A percentile compares a stretch with the other conserved stretches of the same genome.
Conservation (phyloP, 139 green algal genomes). For the Coelastrella sp. region DNA sequence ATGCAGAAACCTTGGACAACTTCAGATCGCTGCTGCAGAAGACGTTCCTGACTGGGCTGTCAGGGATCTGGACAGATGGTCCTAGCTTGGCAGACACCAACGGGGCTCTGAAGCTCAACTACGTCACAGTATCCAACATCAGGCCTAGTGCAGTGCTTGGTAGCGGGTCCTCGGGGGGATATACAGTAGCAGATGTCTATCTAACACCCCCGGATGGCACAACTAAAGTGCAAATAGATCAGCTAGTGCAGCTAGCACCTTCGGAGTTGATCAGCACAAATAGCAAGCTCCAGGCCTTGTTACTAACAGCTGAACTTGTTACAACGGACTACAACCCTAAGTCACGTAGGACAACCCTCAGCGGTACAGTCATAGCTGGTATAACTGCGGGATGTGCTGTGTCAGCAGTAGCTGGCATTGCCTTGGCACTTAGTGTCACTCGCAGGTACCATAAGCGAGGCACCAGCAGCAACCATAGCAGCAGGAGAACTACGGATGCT, state of each 20-base stretch:
- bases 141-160: not conserved
- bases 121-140: not conserved
- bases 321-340: not conserved
- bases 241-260: not conserved
- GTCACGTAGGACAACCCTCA: not conserved
- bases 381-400: not conserved
- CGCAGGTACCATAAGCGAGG: not conserved
- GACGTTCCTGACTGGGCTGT: not conserved
- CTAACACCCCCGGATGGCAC: slow-evolving; percentile 9
- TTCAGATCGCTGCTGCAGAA: not conserved
- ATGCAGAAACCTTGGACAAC: not conserved
- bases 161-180: not conserved
- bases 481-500: too few species aligned
- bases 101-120: not conserved
- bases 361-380: not conserved
- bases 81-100: not conserved
- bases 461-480: too few species aligned
- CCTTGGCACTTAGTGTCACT: not conserved
- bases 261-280: slow-evolving; percentile 5
- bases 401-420: not conserved
- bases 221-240: not conserved
- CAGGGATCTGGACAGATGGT: not conserved
- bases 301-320: not conserved
- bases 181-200: not conserved
- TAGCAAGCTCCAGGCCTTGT: not conserved